Conservation (phyloP, 2,329 filamentous ascomycete genomes). For the Byssochlamys sp. region DNA sequence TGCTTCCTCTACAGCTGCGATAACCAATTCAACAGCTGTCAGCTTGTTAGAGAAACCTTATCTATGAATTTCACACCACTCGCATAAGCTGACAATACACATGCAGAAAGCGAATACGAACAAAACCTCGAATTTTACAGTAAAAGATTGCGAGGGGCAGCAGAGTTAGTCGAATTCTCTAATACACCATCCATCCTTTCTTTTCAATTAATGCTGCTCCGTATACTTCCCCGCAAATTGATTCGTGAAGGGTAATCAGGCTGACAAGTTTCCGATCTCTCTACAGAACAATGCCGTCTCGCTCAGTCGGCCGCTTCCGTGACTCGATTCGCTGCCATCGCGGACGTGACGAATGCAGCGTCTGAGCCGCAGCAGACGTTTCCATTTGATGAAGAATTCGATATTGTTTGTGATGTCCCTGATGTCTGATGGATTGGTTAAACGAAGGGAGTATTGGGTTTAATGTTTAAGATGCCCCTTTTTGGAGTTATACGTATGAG, state of each 20-base stretch:
- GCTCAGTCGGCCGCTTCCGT: neutral
- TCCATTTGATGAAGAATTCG: conserved; percentile 12
- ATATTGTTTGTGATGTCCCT: conserved; percentile 11
- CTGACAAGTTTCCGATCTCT: neutral
- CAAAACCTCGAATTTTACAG: conserved; percentile 4
- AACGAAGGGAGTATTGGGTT: neutral
- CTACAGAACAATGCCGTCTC: neutral
- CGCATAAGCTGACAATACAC: neutral
- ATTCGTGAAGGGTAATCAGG: neutral
- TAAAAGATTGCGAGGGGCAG: conserved; percentile 11
- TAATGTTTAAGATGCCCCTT: neutral
- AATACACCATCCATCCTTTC: neutral
- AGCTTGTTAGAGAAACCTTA: conserved; percentile 5
- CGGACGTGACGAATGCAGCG: neutral
- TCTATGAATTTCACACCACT: too few relatives aligned
- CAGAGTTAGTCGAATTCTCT: conserved; percentile 4
- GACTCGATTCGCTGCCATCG: neutral
- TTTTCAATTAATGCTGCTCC: neutral
- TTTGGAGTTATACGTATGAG: too few relatives aligned
- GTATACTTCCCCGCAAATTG: too few relatives aligned
- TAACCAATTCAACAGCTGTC: conserved; percentile 14
- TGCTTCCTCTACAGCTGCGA: conserved; percentile 9
- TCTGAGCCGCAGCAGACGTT: conserved; percentile 2
- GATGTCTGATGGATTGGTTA: neutral
- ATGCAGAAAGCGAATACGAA: conserved; percentile 10